A percentile compares a stretch with the other conserved stretches of the same genome.
Conservation (phyloP, 2,329 filamentous ascomycete genomes). For the Helminthosporium solani region DNA sequence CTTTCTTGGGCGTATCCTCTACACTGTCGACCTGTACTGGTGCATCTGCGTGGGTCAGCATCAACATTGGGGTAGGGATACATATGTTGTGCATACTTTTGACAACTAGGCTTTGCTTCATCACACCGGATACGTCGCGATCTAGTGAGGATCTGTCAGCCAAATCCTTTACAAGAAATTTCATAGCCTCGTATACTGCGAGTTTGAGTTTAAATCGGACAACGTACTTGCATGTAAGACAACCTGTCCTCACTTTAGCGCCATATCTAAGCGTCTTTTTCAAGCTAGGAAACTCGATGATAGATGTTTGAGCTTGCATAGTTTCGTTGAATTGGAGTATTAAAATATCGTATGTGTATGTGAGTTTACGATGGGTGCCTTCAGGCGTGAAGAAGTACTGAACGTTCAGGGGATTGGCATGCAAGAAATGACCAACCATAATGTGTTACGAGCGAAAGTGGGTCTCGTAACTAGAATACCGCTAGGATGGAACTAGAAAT, state of each 20-base stretch:
- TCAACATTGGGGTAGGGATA: background rate
- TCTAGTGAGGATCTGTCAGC: slow-evolving; percentile 12
- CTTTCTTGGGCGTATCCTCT: slow-evolving; percentile 23
- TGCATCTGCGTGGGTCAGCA: slow-evolving; percentile 24
- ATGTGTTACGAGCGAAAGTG: background rate
- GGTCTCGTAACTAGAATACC: background rate
- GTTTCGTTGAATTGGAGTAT: background rate
- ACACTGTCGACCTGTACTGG: slow-evolving; percentile 31
- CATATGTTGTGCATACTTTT: slow-evolving; percentile 13
- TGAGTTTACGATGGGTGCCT: background rate
- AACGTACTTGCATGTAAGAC: slow-evolving; percentile 8
- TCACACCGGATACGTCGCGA: slow-evolving; percentile 28
- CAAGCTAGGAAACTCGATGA: slow-evolving; percentile 9
- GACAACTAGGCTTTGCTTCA: slow-evolving; percentile 22
- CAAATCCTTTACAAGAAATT: background rate
- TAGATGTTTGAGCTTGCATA: slow-evolving; percentile 1
- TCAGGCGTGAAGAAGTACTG: background rate
- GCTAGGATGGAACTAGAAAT: slow-evolving; percentile 16
- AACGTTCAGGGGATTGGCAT: background rate
- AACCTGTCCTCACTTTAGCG: slow-evolving; percentile 9
- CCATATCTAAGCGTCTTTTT: slow-evolving; percentile 13
- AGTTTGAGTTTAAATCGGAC: background rate
- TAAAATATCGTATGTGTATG: background rate
- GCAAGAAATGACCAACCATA: slow-evolving; percentile 5
- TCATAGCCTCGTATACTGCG: background rate